phyloP scores from a whole-genome alignment of 805 yeast species.

The Starmerella cellae region DNA sequence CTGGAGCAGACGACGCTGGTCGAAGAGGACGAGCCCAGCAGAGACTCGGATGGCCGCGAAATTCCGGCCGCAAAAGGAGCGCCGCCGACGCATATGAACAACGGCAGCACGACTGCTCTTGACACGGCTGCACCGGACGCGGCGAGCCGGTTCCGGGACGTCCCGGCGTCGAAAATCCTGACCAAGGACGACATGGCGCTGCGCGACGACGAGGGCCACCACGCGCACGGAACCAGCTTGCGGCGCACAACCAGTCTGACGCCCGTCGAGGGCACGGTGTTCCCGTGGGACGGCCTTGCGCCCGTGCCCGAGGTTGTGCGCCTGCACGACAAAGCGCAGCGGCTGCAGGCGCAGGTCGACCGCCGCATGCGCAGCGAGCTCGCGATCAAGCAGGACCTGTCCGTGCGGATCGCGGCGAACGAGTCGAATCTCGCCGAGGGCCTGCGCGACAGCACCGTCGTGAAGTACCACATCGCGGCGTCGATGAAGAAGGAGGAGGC shows the following conservation, averaged over 20 bases:
- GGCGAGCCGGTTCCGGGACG: neutral
- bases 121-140: neutral
- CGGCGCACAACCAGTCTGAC: slow-evolving; percentile 18
- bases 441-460: slow-evolving; percentile 18
- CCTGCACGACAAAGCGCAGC: slow-evolving; percentile 15
- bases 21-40: neutral
- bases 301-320: slow-evolving; percentile 14
- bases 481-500: slow-evolving; percentile 20
- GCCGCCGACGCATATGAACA: no score
- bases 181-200: neutral
- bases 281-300: slow-evolving; percentile 17
- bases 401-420: slow-evolving; percentile 12
- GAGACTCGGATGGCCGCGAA: neutral
- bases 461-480: slow-evolving; percentile 21
- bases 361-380: slow-evolving; percentile 11
- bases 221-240: neutral
- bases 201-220: neutral
- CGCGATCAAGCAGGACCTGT: slow-evolving; percentile 7
- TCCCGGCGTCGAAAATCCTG: no score
- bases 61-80: no score
- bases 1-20: neutral
- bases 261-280: slow-evolving; percentile 13
- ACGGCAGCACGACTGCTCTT: neutral
- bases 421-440: slow-evolving; percentile 17
- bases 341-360: slow-evolving; percentile 10